These are phyloP conservation scores for Rhodotorula sp. DNA, from an alignment of 1,284 basidiomycete genomes.

Conservation along the genomic window DNA sequence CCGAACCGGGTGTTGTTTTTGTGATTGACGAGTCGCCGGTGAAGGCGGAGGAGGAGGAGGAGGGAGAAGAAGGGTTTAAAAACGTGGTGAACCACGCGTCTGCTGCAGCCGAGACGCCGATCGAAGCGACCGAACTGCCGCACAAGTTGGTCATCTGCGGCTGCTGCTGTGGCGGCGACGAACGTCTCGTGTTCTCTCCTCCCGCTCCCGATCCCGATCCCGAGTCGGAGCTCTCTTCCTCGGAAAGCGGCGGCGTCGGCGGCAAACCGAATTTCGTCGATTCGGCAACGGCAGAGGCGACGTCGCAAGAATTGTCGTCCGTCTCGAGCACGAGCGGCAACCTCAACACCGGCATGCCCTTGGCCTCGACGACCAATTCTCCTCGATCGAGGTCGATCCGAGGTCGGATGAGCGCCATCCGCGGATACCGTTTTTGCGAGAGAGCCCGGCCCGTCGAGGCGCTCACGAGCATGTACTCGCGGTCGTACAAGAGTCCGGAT, in stretches of 20 bases:
- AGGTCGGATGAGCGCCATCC: constrained; percentile 39
- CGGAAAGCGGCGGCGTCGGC: constrained; percentile 9
- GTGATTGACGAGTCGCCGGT: neutral
- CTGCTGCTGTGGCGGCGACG: neutral
- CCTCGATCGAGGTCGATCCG: constrained; percentile 11
- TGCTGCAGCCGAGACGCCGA: constrained; percentile 5
- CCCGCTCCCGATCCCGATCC: neutral
- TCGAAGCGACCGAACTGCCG: constrained; percentile 12
- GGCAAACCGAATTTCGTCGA: neutral
- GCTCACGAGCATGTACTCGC: constrained; percentile 39
- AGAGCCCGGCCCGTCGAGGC: constrained; percentile 26
- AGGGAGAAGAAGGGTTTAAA: constrained; percentile 13
- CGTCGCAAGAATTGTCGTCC: neutral
- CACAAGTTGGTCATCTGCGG: constrained; percentile 12
- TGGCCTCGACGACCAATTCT: constrained; percentile 14
- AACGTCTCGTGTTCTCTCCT: too few relatives aligned
- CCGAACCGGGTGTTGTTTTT: neutral
- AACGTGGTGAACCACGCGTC: constrained; percentile 33
- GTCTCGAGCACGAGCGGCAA: constrained; percentile 8
- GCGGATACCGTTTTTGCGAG: constrained; percentile 33
- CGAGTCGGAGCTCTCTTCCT: constrained; percentile 1
- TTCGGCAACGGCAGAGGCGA: neutral
- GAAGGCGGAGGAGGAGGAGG: neutral
- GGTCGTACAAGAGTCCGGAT: constrained; percentile 35
- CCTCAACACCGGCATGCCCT: constrained; percentile 16